Evolutionary conservation across 2,329 filamentous ascomycete genomes (phyloP).

Genomic region (Lojkania enalia): DNA sequence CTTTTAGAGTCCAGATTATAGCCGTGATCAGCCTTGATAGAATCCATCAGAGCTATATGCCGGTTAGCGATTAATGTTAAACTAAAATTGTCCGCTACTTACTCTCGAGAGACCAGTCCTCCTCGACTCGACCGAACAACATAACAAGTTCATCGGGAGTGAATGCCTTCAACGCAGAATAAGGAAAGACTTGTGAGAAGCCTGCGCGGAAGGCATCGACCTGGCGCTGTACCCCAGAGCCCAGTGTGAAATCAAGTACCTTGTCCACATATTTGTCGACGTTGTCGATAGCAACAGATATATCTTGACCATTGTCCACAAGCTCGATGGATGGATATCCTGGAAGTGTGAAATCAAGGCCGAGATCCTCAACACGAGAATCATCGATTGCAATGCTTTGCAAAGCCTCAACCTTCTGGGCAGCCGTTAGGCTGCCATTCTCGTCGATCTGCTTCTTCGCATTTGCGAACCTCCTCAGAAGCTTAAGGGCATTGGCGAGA

Average conservation of each 20-base stretch:
- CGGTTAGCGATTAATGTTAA: slow-evolving; percentile 35
- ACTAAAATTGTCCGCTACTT: slow-evolving; percentile 49
- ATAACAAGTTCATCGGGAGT: slow-evolving; percentile 94
- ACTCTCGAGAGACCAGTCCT: slow-evolving; percentile 98
- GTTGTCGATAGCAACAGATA: slow-evolving; percentile 82
- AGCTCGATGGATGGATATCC: slow-evolving; percentile 86
- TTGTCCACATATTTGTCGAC: slow-evolving; percentile 86
- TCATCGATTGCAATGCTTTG: slow-evolving; percentile 74
- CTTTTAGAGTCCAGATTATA: slow-evolving; percentile 98
- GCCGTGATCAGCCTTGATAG: slow-evolving; percentile 97
- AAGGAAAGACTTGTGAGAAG: slow-evolving; percentile 96
- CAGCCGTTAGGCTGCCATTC: slow-evolving; percentile 64
- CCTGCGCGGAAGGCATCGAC: slow-evolving; percentile 88
- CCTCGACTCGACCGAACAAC: slow-evolving; percentile 87
- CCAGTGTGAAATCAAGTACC: slow-evolving; percentile 89
- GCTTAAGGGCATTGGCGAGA: slow-evolving; percentile 80
- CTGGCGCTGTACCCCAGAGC: slow-evolving; percentile 83
- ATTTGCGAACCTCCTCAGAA: slow-evolving; percentile 82
- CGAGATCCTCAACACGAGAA: slow-evolving; percentile 80
- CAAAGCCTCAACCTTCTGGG: slow-evolving; percentile 71
- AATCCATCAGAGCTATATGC: slow-evolving; percentile 82
- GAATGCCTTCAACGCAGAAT: slow-evolving; percentile 87
- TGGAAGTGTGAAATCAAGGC: slow-evolving; percentile 91
- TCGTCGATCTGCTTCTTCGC: slow-evolving; percentile 83
- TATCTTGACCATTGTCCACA: slow-evolving; percentile 71